Evolutionary conservation across 2,329 filamentous ascomycete species (phyloP), one percentile per base, ranked within the genome.

Genomic region (Fragosphaeria purpurea): DNA sequence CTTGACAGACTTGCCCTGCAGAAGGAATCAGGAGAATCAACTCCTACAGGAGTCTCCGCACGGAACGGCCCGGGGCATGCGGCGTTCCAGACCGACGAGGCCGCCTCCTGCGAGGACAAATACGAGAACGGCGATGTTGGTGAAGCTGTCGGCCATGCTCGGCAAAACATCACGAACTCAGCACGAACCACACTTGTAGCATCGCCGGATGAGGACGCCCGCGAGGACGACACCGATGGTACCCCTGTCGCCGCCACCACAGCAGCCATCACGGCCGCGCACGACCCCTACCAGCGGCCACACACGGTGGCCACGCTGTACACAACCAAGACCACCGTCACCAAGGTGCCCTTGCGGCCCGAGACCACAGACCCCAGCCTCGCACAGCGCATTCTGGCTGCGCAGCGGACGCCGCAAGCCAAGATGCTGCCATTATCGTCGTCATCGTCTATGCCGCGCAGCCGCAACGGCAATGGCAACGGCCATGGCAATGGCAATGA

Each of bases 311-410:
- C 70, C 0, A 63, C 70, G 5, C 67, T 70, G 57, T 77, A 75
- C 60, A 66, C 67, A 4, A 66, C 71, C 41, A 6, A 73, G 42
- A 74, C 70, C 11, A 75, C 68, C 0, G 77, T 72, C 3, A 77
- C 72, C 4, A 70, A 68, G 2, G 70, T 81, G 11, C 76, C 76
- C 3, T 60, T 79, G 35, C 70, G 70, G 37, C 73, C 73, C 50
- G 73, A 73, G 50, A 69, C 63, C 43, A 59, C 62, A 31, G 65
- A 66, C 50, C 68, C 71, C 0, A 70, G 65, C n/a, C 69, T 75
- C 48, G 65, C 65, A 38, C 66, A 70, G 56, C 69, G 69, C 37
- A 62, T 73, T 10, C 50, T 66, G 51, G 63, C 61, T 30, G 53
- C 52, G 1, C 65, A 67, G 57, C 70, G 70, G 46, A 75, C 72